Percentiles rank a stretch among this genome's conserved stretches.
These are phyloP conservation scores for Atractiella rhizophila DNA, from an alignment of 768 basidiomycete species.

Conservation along the genomic window DNA sequence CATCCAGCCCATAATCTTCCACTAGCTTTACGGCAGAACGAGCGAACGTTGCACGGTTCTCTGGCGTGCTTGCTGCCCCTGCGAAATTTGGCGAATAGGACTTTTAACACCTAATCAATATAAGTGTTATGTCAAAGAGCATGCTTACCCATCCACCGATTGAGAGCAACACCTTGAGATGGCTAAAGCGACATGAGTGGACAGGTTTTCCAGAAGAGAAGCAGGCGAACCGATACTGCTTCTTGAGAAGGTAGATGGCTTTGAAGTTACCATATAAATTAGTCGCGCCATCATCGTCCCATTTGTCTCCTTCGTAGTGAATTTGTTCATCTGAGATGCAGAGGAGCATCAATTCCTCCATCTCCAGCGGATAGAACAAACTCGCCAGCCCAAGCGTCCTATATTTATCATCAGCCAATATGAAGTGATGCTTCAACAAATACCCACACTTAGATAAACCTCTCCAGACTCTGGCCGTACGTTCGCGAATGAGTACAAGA, in stretches of 20 bases:
- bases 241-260: conserved; percentile 81
- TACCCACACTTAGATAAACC: no score
- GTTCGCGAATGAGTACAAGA: conserved; percentile 45
- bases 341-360: no score
- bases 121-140: conserved; percentile 6
- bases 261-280: conserved; percentile 73
- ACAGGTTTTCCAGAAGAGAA: no score
- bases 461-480: conserved; percentile 41
- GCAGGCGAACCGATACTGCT: conserved; percentile 49
- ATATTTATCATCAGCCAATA: no score
- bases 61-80: conserved; percentile 42
- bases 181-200: no score
- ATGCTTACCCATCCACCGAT: conserved; percentile 54
- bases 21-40: conserved; percentile 47
- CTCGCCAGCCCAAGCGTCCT: no score
- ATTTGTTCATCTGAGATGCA: no score
- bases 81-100: conserved; percentile 72
- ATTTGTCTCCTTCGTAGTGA: conserved; percentile 76
- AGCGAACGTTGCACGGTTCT: conserved; percentile 51
- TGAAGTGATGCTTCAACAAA: no score
- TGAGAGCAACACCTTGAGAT: conserved; percentile 33
- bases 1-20: conserved; percentile 76
- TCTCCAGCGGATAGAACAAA: no score
- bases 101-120: conserved; percentile 18
- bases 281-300: conserved; percentile 68